phyloP scores from a whole-genome alignment of 2,329 filamentous ascomycete genomes.

The Nemania bipapillata region DNA sequence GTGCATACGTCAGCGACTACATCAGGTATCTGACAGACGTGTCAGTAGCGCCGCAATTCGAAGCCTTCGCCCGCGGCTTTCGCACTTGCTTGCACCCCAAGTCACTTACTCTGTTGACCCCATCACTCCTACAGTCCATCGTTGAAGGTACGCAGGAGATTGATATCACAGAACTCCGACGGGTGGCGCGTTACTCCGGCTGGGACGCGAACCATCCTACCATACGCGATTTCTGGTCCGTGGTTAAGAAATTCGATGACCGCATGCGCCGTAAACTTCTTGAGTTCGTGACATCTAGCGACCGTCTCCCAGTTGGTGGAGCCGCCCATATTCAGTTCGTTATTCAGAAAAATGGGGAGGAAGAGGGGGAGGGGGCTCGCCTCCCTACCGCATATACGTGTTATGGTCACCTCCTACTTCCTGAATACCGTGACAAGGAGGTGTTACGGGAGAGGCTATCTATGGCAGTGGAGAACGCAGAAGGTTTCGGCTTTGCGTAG shows the following conservation, averaged over 20 bases:
- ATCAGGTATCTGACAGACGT: slow-evolving; percentile 82
- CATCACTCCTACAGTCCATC: slow-evolving; percentile 76
- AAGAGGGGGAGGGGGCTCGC: slow-evolving; percentile 62
- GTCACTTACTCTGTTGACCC: slow-evolving; percentile 76
- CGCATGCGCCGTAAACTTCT: slow-evolving; percentile 79
- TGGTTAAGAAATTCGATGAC: slow-evolving; percentile 75
- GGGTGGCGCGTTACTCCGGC: slow-evolving; percentile 80
- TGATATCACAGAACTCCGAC: slow-evolving; percentile 77
- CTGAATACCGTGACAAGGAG: slow-evolving; percentile 78
- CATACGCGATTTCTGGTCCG: slow-evolving; percentile 83
- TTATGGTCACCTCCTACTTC: slow-evolving; percentile 86
- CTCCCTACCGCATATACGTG: slow-evolving; percentile 92
- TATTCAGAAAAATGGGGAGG: slow-evolving; percentile 79
- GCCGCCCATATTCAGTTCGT: slow-evolving; percentile 84
- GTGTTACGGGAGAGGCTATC: slow-evolving; percentile 77
- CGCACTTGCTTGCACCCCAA: slow-evolving; percentile 75
- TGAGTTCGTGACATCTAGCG: slow-evolving; percentile 94
- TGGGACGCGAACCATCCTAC: slow-evolving; percentile 76
- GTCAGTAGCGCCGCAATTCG: slow-evolving; percentile 79
- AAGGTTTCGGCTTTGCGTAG: slow-evolving; percentile 86
- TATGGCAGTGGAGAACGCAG: slow-evolving; percentile 88
- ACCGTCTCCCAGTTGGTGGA: slow-evolving; percentile 88
- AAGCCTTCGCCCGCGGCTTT: slow-evolving; percentile 85
- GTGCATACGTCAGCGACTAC: slow-evolving; percentile 84
- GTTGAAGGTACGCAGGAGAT: slow-evolving; percentile 87